A percentile compares a stretch with the other conserved stretches of the same genome.
Evolutionary conservation across 2,329 filamentous ascomycete species (phyloP).

Genomic region (Talaromyces sp.): DNA sequence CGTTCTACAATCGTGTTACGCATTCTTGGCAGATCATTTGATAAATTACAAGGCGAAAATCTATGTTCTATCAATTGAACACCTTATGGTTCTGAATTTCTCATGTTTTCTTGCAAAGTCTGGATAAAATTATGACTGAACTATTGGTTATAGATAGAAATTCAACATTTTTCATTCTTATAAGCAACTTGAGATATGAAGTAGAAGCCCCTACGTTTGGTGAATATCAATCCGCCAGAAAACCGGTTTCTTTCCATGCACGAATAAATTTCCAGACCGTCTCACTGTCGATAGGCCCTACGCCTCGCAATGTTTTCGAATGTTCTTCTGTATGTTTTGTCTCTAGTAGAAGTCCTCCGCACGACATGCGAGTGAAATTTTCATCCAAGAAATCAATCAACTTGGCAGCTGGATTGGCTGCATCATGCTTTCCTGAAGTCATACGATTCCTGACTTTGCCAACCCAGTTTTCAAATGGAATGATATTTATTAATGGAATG

Average conservation of each 20-base stretch:
- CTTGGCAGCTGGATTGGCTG: background rate
- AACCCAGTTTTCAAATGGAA: constrained; percentile 44
- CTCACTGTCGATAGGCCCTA: background rate
- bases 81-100: no score
- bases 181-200: no score
- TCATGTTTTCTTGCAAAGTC: no score
- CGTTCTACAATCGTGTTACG: no score
- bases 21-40: no score
- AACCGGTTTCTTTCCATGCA: background rate
- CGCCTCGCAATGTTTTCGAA: background rate
- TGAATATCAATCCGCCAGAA: background rate
- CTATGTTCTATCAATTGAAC: no score
- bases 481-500: constrained; percentile 28
- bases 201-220: no score
- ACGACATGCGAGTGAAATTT: background rate
- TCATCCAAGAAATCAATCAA: background rate
- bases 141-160: no score
- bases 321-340: background rate
- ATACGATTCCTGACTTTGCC: constrained; percentile 27
- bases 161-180: no score
- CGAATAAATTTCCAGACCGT: background rate
- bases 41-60: no score
- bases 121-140: no score
- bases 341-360: background rate
- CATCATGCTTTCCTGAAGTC: background rate